Percentiles rank a stretch among this genome's conserved stretches.
Conservation (phyloP, 257 asterid species). For the Penstemon eatonii region DNA sequence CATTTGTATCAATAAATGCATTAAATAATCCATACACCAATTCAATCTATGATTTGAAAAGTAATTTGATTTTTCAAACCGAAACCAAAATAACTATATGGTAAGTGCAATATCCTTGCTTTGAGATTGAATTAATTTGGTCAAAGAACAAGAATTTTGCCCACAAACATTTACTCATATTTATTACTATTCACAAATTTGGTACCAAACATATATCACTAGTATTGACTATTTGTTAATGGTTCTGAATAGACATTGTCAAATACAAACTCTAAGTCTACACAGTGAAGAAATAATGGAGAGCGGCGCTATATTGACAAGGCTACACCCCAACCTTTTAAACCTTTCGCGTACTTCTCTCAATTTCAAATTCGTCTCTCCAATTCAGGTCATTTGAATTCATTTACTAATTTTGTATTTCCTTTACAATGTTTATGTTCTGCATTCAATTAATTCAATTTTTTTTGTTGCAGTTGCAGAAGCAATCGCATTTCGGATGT, state of each 20-base stretch:
- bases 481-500: conserved; percentile 43
- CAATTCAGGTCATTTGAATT: conserved; percentile 37
- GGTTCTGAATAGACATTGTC: background rate
- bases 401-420: background rate
- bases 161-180: too few relatives aligned
- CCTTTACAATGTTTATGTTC: background rate
- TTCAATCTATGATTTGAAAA: too few relatives aligned
- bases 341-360: conserved; percentile 32
- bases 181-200: too few relatives aligned
- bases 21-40: too few relatives aligned
- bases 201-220: too few relatives aligned
- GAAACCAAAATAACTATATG: too few relatives aligned
- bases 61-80: too few relatives aligned
- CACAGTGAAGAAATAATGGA: conserved; percentile 33
- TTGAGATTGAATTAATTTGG: too few relatives aligned
- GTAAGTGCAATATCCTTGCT: too few relatives aligned
- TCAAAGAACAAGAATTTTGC: too few relatives aligned
- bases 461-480: conserved; percentile 34
- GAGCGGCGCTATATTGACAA: conserved; percentile 49
- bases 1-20: too few relatives aligned
- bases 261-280: background rate
- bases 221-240: too few relatives aligned
- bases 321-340: conserved; percentile 35
- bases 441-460: background rate
- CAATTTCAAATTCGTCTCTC: conserved; percentile 26